Percentiles rank a stretch among this genome's conserved stretches.
phyloP scores from a whole-genome alignment of 768 basidiomycete species.

The Rhizopogon vinicolor region DNA sequence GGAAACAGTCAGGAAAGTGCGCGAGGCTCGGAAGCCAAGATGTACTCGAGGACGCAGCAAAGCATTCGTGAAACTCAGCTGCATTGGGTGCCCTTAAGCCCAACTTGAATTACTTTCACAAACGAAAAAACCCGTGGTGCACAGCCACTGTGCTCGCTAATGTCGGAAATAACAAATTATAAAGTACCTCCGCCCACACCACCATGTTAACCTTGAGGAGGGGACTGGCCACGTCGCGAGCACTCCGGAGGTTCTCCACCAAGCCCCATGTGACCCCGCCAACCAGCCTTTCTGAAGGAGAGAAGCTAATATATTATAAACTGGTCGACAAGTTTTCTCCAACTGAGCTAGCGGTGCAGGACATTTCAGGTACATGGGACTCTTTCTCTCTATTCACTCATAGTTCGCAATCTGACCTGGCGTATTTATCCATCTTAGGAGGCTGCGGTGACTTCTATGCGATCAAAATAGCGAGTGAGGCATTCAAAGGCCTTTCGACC shows the following conservation, averaged over 20 bases:
- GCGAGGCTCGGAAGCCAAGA: slow-evolving; percentile 1
- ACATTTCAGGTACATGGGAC: slow-evolving; percentile 77
- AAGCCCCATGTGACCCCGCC: slow-evolving; percentile 19
- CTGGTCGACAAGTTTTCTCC: slow-evolving; percentile 74
- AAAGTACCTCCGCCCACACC: background rate
- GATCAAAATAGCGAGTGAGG: slow-evolving; percentile 79
- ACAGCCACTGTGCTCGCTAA: background rate
- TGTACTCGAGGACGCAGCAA: slow-evolving; percentile 12
- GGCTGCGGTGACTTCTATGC: slow-evolving; percentile 98
- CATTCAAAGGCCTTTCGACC: slow-evolving; percentile 79
- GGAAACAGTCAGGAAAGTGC: background rate
- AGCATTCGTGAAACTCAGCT: slow-evolving; percentile 12
- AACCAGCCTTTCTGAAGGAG: slow-evolving; percentile 48
- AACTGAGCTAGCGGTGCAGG: slow-evolving; percentile 79
- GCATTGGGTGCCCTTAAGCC: slow-evolving; percentile 11
- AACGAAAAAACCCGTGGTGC: background rate
- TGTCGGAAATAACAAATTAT: background rate
- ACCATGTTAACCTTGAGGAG: slow-evolving; percentile 33
- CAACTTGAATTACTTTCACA: background rate
- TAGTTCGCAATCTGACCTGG: slow-evolving; percentile 2
- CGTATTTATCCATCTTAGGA: slow-evolving; percentile 41
- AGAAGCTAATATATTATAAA: slow-evolving; percentile 67
- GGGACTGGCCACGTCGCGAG: slow-evolving; percentile 24
- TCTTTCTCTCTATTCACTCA: background rate
- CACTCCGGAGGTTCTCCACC: slow-evolving; percentile 27